These are phyloP conservation scores for Corylus heterophylla DNA, from an alignment of 306 rosid species.

Conservation along the genomic window DNA sequence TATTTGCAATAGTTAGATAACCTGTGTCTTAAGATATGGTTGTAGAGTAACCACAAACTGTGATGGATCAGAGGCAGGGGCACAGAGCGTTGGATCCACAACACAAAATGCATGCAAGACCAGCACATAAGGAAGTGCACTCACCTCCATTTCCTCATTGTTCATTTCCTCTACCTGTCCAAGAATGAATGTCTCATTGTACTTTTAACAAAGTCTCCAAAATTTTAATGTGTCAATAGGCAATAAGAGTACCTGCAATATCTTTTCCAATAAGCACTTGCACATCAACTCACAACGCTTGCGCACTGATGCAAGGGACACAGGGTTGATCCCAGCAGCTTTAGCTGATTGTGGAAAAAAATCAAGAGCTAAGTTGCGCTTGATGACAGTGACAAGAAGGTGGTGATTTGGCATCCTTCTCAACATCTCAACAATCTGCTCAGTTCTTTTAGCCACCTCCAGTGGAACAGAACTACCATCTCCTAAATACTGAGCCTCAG, in stretches of 20 bases:
- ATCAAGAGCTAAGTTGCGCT: constrained; percentile 92
- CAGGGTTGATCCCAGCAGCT: constrained; percentile 83
- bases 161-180: constrained; percentile 85
- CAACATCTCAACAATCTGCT: constrained; percentile 92
- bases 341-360: constrained; percentile 93
- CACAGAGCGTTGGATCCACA: constrained; percentile 92
- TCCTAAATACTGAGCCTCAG: constrained; percentile 67
- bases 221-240: constrained; percentile 12
- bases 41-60: constrained; percentile 97
- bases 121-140: constrained; percentile 82
- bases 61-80: constrained; percentile 89
- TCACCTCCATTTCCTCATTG: constrained; percentile 64
- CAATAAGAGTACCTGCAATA: constrained; percentile 66
- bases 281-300: constrained; percentile 98
- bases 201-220: constrained; percentile 22
- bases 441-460: constrained; percentile 83
- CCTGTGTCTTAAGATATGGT: constrained; percentile 96
- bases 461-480: constrained; percentile 91
- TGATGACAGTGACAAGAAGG: constrained; percentile 81
- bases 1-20: constrained; percentile 22
- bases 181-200: constrained; percentile 17
- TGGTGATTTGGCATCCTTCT: constrained; percentile 84
- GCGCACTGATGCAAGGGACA: constrained; percentile 73
- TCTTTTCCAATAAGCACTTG: constrained; percentile 93
- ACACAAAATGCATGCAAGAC: constrained; percentile 92